Evolutionary conservation across 176 grass and related monocot genomes (phyloP).

Genomic region (Musa itinerans): DNA sequence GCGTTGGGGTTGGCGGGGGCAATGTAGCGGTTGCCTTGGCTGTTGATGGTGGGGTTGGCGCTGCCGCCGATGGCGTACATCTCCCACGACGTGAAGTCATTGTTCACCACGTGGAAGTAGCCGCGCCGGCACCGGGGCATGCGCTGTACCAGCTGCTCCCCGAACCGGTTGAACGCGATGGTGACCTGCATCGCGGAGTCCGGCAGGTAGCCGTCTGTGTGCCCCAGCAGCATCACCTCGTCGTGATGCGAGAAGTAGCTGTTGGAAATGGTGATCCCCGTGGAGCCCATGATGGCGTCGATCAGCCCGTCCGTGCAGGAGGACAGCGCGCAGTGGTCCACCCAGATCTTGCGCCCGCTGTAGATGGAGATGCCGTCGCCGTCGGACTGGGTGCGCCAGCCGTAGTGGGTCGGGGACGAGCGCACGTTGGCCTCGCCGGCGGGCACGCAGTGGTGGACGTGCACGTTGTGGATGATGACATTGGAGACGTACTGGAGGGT

Average conservation of each 20-base stretch:
- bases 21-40: slow-evolving; percentile 87
- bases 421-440: slow-evolving; percentile 67
- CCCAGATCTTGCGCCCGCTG: slow-evolving; percentile 60
- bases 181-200: slow-evolving; percentile 91
- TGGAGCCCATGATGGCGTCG: slow-evolving; percentile 85
- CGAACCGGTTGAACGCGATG: slow-evolving; percentile 92
- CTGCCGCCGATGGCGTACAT: slow-evolving; percentile 99
- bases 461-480: slow-evolving; percentile 82
- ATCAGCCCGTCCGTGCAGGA: slow-evolving; percentile 78
- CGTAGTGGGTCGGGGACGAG: slow-evolving; percentile 68
- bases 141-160: slow-evolving; percentile 58
- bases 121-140: slow-evolving; percentile 69
- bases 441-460: slow-evolving; percentile 88
- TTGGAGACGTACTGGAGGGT: slow-evolving; percentile 91
- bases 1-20: slow-evolving; percentile 53
- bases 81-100: slow-evolving; percentile 85
- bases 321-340: slow-evolving; percentile 85
- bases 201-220: slow-evolving; percentile 59
- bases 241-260: slow-evolving; percentile 84
- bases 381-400: slow-evolving; percentile 61
- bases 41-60: slow-evolving; percentile 82
- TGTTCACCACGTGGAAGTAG: slow-evolving; percentile 92
- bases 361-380: slow-evolving; percentile 95
- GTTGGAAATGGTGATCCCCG: slow-evolving; percentile 89
- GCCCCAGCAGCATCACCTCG: slow-evolving; percentile 96